Conservation (phyloP, 1,284 basidiomycete species). For the Schizophyllum amplum region DNA sequence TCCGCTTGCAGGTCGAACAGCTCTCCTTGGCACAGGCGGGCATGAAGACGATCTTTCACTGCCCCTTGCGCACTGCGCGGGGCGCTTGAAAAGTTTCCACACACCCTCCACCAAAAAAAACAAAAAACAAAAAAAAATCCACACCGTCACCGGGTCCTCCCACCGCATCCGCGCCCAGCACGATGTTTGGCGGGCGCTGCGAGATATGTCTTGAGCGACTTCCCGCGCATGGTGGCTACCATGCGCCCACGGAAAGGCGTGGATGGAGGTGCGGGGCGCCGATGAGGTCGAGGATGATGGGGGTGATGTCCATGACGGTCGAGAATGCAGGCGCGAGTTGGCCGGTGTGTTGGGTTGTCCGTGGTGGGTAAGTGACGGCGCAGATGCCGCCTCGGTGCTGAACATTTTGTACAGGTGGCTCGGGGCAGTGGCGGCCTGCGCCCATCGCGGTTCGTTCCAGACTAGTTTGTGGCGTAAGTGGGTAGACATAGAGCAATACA, state of each 20-base stretch:
- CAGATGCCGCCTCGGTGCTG: constrained; percentile 17
- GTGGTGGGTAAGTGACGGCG: constrained; percentile 15
- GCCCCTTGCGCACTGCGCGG: constrained; percentile 12
- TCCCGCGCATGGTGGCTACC: constrained; percentile 16
- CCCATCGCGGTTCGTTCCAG: constrained; percentile 17
- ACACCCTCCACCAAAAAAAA: too few species aligned
- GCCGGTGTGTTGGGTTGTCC: too few species aligned
- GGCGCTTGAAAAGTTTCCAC: constrained; percentile 16
- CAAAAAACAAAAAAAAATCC: too few species aligned
- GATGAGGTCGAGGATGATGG: constrained; percentile 16
- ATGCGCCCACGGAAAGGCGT: constrained; percentile 11
- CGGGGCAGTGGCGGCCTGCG: constrained; percentile 15
- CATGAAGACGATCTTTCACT: constrained; percentile 16
- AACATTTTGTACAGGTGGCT: constrained; percentile 17
- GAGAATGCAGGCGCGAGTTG: too few species aligned
- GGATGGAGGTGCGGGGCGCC: constrained; percentile 10
- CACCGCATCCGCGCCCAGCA: constrained; percentile 12
- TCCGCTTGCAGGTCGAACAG: constrained; percentile 13
- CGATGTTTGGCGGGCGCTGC: constrained; percentile 10
- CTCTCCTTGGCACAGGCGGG: constrained; percentile 14
- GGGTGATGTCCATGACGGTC: constrained; percentile 16
- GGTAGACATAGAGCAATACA: too few species aligned
- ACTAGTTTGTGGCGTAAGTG: too few species aligned
- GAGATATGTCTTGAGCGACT: constrained; percentile 6
- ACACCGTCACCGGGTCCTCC: too few species aligned